phyloP scores from a whole-genome alignment of 1,139 yeast species.

The Williopsis jadinii region DNA sequence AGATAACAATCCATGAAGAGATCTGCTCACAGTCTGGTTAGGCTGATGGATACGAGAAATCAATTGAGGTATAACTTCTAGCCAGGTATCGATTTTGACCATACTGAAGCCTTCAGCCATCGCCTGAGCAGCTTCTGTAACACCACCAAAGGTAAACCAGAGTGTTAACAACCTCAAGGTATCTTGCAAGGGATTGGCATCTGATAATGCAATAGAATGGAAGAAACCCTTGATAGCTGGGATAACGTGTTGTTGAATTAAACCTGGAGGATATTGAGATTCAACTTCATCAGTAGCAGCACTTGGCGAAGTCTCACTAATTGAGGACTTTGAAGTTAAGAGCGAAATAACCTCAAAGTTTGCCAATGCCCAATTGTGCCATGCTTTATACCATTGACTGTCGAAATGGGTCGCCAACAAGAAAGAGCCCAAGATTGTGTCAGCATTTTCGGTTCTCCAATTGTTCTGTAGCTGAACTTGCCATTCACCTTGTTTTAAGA shows the following conservation, averaged over 20 bases:
- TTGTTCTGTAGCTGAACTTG: conserved; percentile 70
- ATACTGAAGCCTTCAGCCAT: conserved; percentile 86
- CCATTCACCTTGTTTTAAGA: conserved; percentile 98
- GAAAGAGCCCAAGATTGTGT: conserved; percentile 85
- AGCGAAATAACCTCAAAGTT: conserved; percentile 90
- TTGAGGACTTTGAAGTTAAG: conserved; percentile 35
- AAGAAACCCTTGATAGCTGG: conserved; percentile 96
- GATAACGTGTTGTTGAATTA: conserved; percentile 79
- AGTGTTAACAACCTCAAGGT: conserved; percentile 81
- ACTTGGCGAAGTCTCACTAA: conserved; percentile 25
- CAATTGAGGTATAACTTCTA: conserved; percentile 91
- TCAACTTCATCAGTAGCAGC: conserved; percentile 10
- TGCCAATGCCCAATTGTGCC: conserved; percentile 99
- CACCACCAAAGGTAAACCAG: conserved; percentile 96
- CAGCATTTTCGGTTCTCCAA: conserved; percentile 65
- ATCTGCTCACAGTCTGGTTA: conserved; percentile 72
- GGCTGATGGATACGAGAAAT: conserved; percentile 97
- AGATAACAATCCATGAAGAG: conserved; percentile 72
- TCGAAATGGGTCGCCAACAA: conserved; percentile 93
- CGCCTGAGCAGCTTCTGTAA: conserved; percentile 84
- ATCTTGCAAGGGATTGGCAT: conserved; percentile 85
- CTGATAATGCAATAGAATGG: conserved; percentile 86
- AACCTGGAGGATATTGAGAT: conserved; percentile 41
- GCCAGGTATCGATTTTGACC: conserved; percentile 90
- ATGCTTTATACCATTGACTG: conserved; percentile 91